Base-by-base conservation (phyloP, 2,329 filamentous ascomycete genomes). In the Paecilomyces fulvus region DNA sequence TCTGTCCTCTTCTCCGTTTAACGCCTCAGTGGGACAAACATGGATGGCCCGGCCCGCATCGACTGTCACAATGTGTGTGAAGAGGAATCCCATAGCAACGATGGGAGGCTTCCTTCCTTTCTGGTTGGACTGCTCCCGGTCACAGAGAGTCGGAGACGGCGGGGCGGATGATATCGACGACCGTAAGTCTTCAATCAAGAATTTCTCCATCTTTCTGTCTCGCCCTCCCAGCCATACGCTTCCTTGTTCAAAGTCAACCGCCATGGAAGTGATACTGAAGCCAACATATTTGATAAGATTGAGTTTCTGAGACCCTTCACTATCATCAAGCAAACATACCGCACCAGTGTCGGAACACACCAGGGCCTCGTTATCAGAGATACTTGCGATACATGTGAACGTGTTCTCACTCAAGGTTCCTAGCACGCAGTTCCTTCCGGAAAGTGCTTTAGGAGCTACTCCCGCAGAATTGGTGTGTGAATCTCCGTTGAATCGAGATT, bases 311-410 rank as follows among this genome's bases (percentile, higher is more conserved):
- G 85, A 83, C 59, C 85, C 86, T 53, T 83, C 84, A 30, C 81
- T 82, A 62, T 95, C 89, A 60, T 96, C 88, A 30, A 96, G 78
- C 30, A 95, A 77, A 71, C 92, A 97, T n/a, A 99, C 79, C 66
- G 95, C 88, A 28, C 94, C 94, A 57, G 84, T 83, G 66, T 96
- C 92, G 3, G 92, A 89, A 73, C 90, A 94, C 48, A 97, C 78
- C 46, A 97, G 82, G 17, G 91, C 87, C 64, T 86, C 88, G 48
- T 81, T 82, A 33, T 89, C 83, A 37, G 88, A 86, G 31, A 96
- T 82, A 14, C 83, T 78, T 14, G 85, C 83, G 4, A 90, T 85
- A 60, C 88, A 90, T 17, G 86, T 90, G 66, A 99, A 97, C 0
- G 86, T 92, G 7, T 85, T 85, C 59, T 97, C 92, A 4, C 92